These are phyloP conservation scores for Secale cereale DNA, from an alignment of 176 grass and related monocot species.

Conservation along the genomic window DNA sequence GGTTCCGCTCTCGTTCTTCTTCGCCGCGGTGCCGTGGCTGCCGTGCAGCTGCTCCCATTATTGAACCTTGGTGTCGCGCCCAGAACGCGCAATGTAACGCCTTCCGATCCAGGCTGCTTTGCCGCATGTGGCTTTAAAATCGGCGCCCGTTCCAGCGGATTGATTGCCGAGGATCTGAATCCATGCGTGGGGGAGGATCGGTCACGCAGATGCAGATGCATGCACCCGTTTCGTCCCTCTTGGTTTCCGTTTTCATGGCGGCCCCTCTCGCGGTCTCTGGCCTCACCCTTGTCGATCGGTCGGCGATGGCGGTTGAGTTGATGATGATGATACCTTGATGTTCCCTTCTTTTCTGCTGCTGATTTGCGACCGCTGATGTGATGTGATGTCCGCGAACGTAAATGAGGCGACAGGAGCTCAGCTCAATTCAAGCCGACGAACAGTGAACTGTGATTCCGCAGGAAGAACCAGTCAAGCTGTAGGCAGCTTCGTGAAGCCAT, in stretches of 20 bases:
- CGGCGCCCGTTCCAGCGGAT: not conserved
- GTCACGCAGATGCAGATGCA: not conserved
- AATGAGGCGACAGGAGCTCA: not conserved
- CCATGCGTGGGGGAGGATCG: not conserved
- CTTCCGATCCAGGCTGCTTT: not conserved
- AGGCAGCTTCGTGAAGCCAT: too few species aligned
- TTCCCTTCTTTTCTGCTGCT: too few species aligned
- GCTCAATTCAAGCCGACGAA: not conserved
- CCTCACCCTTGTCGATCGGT: not conserved
- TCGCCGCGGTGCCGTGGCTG: not conserved
- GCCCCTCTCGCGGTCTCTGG: not conserved
- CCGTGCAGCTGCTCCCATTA: not conserved
- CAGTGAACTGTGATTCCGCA: not conserved
- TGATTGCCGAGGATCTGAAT: not conserved
- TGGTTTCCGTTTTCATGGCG: not conserved
- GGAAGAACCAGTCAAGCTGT: not conserved
- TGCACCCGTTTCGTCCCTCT: not conserved
- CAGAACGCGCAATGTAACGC: not conserved
- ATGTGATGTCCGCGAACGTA: not conserved
- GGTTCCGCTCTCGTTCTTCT: not conserved
- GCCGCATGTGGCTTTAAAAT: not conserved
- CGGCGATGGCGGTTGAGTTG: not conserved
- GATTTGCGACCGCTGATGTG: not conserved
- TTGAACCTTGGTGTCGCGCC: constrained; percentile 8
- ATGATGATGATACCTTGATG: not conserved